Base-by-base conservation (phyloP, 139 green algal species). In the Tetraselmis striata region DNA sequence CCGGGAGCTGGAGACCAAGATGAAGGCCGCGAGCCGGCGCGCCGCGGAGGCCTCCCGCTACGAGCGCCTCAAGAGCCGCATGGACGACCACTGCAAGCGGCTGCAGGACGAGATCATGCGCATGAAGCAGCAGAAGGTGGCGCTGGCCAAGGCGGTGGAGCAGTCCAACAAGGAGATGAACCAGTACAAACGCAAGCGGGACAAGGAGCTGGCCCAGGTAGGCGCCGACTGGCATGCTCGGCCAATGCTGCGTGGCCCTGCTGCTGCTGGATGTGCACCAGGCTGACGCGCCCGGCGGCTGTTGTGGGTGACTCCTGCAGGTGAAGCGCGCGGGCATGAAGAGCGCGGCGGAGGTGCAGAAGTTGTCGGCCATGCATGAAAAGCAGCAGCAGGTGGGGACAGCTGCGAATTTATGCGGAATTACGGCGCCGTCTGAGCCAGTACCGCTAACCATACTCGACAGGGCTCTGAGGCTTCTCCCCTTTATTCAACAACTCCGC, bases 81-180 rank as follows among this genome's bases (percentile, higher is more conserved):
- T 78, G 24, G 80, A 90, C 81, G 83, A 87, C 2, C 86, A 76
- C 22, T 90, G 85, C 79, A 83, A 85, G 28, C 87, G 89, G 67
- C 87, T 98, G 75, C 78, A 93, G 26, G 81, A 58, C 1, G 94
- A 98, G 82, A 97, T 98, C 77, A n/a, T 67, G 18, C 77, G 85
- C 74, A 96, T 98, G 83, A 97, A 97, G 85, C 80, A 90, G 77
- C 89, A 95, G 79, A 94, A 95, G 85, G 92, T 94, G 30, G 31
- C 77, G 31, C 32, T 77, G 27, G 28, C 77, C 80, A 31, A 67
- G 31, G 32, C 32, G 31, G 31, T 59, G 79, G 59, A 79, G 22
- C 45, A 67, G 45, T 67, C 45, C 45, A 67, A 67, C 45, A 67
- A 67, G 18, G 45, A 67, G 45, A 67, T 67, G 45, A 67, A 67